Percentiles rank a stretch among this genome's conserved stretches.
Conservation (phyloP, 805 yeast genomes). For the Zygoascus flipseniorum region DNA sequence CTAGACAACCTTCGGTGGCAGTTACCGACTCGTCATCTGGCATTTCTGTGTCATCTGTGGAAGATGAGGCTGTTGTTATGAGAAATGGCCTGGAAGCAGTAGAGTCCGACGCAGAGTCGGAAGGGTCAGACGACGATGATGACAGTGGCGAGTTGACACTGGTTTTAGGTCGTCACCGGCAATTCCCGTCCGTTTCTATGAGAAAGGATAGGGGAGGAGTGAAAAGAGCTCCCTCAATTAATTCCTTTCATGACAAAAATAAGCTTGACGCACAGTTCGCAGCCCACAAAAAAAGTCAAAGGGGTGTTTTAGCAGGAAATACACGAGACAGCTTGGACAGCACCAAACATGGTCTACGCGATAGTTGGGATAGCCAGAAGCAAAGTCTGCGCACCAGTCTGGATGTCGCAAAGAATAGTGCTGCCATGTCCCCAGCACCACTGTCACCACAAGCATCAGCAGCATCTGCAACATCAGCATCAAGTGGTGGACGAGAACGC, state of each 20-base stretch:
- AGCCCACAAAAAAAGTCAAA: background rate
- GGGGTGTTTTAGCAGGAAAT: background rate
- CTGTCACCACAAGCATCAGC: too few species aligned
- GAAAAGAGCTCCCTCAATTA: slow-evolving; percentile 3
- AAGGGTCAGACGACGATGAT: slow-evolving; percentile 5
- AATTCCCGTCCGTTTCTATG: slow-evolving; percentile 5
- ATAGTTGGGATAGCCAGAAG: background rate
- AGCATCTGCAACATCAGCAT: background rate
- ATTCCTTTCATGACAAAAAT: background rate
- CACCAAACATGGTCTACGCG: background rate
- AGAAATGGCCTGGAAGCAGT: background rate
- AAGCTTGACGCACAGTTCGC: background rate
- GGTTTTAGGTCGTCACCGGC: slow-evolving; percentile 15
- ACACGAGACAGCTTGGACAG: background rate
- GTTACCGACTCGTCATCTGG: background rate
- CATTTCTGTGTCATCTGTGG: background rate
- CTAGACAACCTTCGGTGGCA: background rate
- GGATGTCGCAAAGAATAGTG: too few species aligned
- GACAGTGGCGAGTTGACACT: slow-evolving; percentile 18
- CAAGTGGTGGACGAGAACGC: background rate
- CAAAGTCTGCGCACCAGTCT: background rate
- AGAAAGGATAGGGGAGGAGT: background rate
- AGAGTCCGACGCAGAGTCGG: slow-evolving; percentile 9
- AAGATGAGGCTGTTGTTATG: background rate
- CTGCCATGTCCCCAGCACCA: too few species aligned